Evolutionary conservation across 208 protist genomes (phyloP), one percentile per base, ranked within the genome.

Genomic region (Wallacemonas sp.): DNA sequence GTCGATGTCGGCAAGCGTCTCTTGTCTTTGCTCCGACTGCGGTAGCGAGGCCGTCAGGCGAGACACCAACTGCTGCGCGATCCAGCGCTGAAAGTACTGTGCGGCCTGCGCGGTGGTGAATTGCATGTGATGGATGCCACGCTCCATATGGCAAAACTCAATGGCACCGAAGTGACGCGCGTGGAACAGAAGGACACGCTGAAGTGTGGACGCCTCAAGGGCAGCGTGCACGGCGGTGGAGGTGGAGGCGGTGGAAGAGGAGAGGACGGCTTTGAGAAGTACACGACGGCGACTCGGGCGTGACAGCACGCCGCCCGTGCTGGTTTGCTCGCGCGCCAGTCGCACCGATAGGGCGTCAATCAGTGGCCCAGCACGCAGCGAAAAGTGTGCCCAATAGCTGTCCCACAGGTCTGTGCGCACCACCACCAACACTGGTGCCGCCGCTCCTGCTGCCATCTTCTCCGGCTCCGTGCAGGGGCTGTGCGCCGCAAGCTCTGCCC

Each of bases 121-220:
- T 67, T 92, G 86, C 25, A 92, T 36, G 29, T 75, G 76, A 25
- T 77, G 57, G 50, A 89, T 71, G 41, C 66, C 66, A n/a, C 68
- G 67, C 44, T 67, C 52, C 16, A 65, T 20, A 20, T 73, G 65
- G n/a, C 79, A 44, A 33, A 52, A 62, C 67, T 92, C 82, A 1
- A 89, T 48, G 10, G 86, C 86, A n/a, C 86, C 86, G 59, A 92
- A 83, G 14, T 42, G 66, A 55, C 68, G 75, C 38, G 77, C 74
- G 50, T 76, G 57, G 29, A 52, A 54, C 33, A 59, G 61, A 23
- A 86, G 29, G 1, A 74, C 31, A 5, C 10, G 16, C 18, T 55
- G 38, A 14, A 18, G 38, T 42, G 38, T 18, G 7, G 14, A 18
- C 36, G 8, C 4, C 8, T 39, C 36, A 12, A 4, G 36, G 8